phyloP scores from a whole-genome alignment of 192 early-diverging fungal genomes.

The Jimgerdemannia flammicorona region DNA sequence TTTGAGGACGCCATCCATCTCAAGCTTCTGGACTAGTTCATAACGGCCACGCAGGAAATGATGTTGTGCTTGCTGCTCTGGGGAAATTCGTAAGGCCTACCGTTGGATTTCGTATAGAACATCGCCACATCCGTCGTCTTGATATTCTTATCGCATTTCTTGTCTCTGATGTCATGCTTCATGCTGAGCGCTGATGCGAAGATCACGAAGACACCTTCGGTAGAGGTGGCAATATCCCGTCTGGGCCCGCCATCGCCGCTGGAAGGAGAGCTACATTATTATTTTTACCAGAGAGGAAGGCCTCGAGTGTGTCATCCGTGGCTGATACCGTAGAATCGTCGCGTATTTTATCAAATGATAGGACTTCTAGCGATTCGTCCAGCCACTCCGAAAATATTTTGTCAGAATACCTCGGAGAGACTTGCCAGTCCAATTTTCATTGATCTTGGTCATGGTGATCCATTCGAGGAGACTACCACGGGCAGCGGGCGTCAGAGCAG shows the following conservation, averaged over 20 bases:
- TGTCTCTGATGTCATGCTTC: neutral
- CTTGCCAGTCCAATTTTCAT: neutral
- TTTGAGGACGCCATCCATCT: neutral
- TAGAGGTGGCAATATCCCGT: neutral
- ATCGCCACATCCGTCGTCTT: neutral
- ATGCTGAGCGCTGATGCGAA: neutral
- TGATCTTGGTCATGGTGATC: neutral
- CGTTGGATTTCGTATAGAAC: neutral
- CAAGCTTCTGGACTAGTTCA: neutral
- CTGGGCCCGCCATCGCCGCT: neutral
- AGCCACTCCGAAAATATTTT: neutral
- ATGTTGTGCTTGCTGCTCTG: neutral
- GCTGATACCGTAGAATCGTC: neutral
- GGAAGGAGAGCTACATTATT: neutral
- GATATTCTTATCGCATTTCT: neutral
- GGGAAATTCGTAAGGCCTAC: neutral
- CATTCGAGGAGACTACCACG: neutral
- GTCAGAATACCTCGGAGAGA: neutral
- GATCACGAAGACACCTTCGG: neutral
- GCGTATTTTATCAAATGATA: neutral
- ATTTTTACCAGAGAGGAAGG: neutral
- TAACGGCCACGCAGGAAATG: neutral
- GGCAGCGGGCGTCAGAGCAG: neutral
- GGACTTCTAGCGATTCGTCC: neutral
- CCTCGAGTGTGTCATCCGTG: neutral